phyloP scores from a whole-genome alignment of 2,329 filamentous ascomycete species.

The Aureobasidium melanogenum region DNA sequence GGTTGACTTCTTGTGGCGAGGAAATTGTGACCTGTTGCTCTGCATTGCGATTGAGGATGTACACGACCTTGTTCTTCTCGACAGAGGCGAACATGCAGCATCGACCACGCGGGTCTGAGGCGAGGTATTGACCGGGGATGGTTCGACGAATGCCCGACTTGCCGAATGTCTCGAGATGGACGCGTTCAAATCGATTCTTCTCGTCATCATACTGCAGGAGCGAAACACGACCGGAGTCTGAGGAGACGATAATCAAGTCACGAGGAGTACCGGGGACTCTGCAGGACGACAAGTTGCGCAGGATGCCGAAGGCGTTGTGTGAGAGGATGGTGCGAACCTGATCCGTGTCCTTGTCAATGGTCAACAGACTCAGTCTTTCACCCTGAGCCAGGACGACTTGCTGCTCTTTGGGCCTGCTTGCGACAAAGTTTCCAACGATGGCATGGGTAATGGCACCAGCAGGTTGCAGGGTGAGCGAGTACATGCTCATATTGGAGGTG shows the following conservation, averaged over 20 bases:
- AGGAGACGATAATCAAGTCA: constrained; percentile 93
- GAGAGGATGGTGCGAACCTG: constrained; percentile 80
- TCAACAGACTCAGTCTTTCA: constrained; percentile 77
- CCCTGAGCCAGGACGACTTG: constrained; percentile 92
- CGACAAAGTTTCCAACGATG: constrained; percentile 77
- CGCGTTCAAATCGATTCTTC: constrained; percentile 76
- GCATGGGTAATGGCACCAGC: constrained; percentile 84
- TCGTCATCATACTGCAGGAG: constrained; percentile 85
- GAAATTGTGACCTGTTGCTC: constrained; percentile 95
- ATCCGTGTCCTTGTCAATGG: constrained; percentile 58
- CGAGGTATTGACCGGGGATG: constrained; percentile 90
- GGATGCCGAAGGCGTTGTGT: constrained; percentile 94
- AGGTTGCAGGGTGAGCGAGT: constrained; percentile 90
- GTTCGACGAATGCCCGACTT: constrained; percentile 93
- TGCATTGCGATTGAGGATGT: constrained; percentile 90
- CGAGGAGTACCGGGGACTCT: constrained; percentile 88
- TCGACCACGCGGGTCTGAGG: constrained; percentile 88
- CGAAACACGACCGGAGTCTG: constrained; percentile 89
- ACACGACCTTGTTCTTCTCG: constrained; percentile 99
- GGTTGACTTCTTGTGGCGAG: constrained; percentile 92
- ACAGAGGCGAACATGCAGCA: constrained; percentile 88
- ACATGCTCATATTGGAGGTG: constrained; percentile 32
- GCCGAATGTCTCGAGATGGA: constrained; percentile 95
- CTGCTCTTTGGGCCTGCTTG: constrained; percentile 76
- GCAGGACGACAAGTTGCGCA: constrained; percentile 80